phyloP scores from a whole-genome alignment of 1,139 yeast genomes.

The Zygoascus sp. region DNA sequence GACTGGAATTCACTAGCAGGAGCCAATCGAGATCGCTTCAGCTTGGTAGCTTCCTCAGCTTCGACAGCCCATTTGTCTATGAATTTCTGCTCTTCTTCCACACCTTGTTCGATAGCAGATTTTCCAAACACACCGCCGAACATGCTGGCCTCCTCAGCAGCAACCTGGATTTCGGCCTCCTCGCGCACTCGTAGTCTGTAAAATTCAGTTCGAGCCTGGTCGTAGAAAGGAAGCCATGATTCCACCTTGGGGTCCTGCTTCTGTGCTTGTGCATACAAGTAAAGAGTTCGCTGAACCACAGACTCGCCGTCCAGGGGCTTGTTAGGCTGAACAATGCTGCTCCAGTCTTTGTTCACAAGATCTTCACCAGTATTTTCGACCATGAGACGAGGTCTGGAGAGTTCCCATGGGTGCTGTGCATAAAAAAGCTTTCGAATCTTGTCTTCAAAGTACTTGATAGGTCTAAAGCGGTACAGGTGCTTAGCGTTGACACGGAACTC shows the following conservation, averaged over 20 bases:
- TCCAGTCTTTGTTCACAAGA: constrained; percentile 63
- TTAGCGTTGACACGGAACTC: constrained; percentile 29
- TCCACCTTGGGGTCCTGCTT: constrained; percentile 33
- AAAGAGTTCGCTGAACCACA: constrained; percentile 87
- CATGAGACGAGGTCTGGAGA: constrained; percentile 84
- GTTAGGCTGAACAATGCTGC: constrained; percentile 61
- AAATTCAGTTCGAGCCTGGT: constrained; percentile 81
- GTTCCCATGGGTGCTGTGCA: constrained; percentile 97
- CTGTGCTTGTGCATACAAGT: constrained; percentile 48
- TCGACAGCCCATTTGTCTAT: constrained; percentile 69
- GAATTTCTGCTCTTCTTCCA: constrained; percentile 63
- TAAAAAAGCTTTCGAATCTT: constrained; percentile 74
- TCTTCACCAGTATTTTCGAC: constrained; percentile 69
- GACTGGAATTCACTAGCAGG: constrained; percentile 7
- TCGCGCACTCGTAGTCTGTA: constrained; percentile 80
- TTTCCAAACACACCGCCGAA: constrained; percentile 70
- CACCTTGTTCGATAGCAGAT: constrained; percentile 61
- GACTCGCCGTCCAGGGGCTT: constrained; percentile 87
- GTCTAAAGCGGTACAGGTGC: constrained; percentile 53
- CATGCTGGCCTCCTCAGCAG: constrained; percentile 81
- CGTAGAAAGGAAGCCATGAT: constrained; percentile 64
- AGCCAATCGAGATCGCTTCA: constrained; percentile 23
- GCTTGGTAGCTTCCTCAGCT: constrained; percentile 44
- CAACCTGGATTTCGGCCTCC: constrained; percentile 69
- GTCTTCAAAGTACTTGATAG: constrained; percentile 73